These are phyloP conservation scores for Mycogone perniciosa DNA, from an alignment of 2,329 filamentous ascomycete genomes.

Conservation along the genomic window DNA sequence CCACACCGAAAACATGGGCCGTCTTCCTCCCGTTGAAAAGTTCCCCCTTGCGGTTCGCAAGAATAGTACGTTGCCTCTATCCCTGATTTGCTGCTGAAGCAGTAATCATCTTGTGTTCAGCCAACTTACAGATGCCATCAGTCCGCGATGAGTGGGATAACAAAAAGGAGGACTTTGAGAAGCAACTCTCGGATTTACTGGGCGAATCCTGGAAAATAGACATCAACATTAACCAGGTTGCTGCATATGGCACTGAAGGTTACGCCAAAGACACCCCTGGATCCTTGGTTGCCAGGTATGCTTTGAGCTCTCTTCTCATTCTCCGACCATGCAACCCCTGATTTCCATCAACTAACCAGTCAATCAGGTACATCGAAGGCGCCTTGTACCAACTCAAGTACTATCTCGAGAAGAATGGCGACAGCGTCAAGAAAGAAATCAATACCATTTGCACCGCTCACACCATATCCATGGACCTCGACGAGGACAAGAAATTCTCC, in stretches of 20 bases:
- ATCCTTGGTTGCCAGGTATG: conserved; percentile 37
- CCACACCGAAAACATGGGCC: conserved; percentile 17
- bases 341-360: neutral
- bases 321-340: neutral
- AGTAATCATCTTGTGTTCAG: too few relatives aligned
- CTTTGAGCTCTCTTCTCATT: neutral
- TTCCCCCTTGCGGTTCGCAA: conserved; percentile 46
- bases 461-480: conserved; percentile 40
- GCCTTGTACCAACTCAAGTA: conserved; percentile 35
- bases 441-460: conserved; percentile 41
- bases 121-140: conserved; percentile 17
- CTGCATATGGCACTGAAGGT: conserved; percentile 38
- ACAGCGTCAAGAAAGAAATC: conserved; percentile 38
- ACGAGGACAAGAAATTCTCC: conserved; percentile 33
- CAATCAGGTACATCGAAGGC: conserved; percentile 37
- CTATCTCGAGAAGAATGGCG: conserved; percentile 31
- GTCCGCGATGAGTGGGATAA: conserved; percentile 48
- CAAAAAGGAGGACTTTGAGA: conserved; percentile 39
- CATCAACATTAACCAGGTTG: conserved; percentile 41
- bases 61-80: conserved; percentile 34
- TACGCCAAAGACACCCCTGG: conserved; percentile 39
- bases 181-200: conserved; percentile 37
- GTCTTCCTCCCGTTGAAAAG: conserved; percentile 42
- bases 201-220: conserved; percentile 46
- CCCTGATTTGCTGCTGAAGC: neutral